Conservation (phyloP, 1,139 yeast genomes). For the Yamadazyma mexicana region DNA sequence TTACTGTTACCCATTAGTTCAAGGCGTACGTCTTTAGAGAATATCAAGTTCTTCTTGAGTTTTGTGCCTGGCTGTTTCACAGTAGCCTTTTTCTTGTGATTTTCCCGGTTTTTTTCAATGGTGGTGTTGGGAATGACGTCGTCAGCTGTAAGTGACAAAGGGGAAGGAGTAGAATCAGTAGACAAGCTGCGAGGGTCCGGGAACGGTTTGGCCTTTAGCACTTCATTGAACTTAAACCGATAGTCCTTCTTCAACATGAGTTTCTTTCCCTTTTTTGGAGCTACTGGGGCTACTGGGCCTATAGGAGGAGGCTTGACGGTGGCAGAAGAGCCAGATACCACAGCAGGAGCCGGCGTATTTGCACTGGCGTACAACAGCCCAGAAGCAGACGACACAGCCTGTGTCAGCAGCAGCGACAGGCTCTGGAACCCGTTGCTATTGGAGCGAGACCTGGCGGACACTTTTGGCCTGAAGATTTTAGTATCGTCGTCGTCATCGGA, state of each 20-base stretch:
- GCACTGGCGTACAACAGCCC: conserved; percentile 1
- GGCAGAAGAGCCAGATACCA: neutral
- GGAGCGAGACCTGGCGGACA: conserved; percentile 19
- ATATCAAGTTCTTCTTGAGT: conserved; percentile 26
- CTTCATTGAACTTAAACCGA: conserved; percentile 30
- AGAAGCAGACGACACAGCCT: too few species aligned
- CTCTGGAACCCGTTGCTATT: conserved; percentile 2
- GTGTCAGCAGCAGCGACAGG: too few species aligned
- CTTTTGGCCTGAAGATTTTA: conserved; percentile 18
- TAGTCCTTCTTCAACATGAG: conserved; percentile 27
- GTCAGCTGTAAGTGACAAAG: conserved; percentile 20
- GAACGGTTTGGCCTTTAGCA: conserved; percentile 9
- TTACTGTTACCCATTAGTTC: conserved; percentile 24
- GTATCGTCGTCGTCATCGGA: conserved; percentile 41
- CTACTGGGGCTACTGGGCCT: neutral
- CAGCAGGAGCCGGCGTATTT: neutral
- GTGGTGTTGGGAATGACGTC: conserved; percentile 11
- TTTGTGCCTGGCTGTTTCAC: conserved; percentile 5
- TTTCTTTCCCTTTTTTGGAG: conserved; percentile 1
- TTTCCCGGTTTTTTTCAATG: conserved; percentile 13
- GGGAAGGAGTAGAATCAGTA: conserved; percentile 23
- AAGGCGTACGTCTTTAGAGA: conserved; percentile 40
- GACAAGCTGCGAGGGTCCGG: conserved; percentile 9
- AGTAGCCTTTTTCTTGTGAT: conserved; percentile 8
- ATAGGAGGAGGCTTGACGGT: neutral